Conservation (phyloP, 495 filamentous ascomycete genomes). For the Platismatia glauca region DNA sequence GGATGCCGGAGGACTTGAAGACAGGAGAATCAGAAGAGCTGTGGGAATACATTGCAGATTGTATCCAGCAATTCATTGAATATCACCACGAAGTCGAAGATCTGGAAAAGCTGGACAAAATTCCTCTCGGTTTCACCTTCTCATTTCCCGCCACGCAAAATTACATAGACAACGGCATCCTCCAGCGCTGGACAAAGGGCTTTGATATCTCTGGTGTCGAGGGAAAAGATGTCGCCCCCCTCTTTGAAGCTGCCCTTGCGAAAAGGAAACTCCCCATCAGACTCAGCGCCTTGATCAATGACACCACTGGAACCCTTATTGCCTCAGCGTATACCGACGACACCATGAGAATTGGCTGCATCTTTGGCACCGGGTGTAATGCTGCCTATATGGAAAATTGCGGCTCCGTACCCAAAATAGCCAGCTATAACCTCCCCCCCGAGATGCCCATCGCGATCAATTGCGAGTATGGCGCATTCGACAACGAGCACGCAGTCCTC, state of each 20-base stretch:
- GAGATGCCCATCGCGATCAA: constrained; percentile 94
- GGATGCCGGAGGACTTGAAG: constrained; percentile 92
- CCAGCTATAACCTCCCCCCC: constrained; percentile 83
- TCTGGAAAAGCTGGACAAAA: constrained; percentile 47
- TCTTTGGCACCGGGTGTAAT: constrained; percentile 97
- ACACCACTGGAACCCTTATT: constrained; percentile 98
- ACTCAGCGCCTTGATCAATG: constrained; percentile 88
- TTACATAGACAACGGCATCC: constrained; percentile 88
- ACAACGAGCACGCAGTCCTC: constrained; percentile 90
- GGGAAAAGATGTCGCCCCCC: constrained; percentile 87
- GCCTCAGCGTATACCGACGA: constrained; percentile 91
- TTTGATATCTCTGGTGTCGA: constrained; percentile 97
- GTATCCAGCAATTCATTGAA: constrained; percentile 90
- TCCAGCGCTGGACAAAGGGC: constrained; percentile 98
- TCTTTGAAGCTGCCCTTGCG: constrained; percentile 74
- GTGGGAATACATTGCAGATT: constrained; percentile 97
- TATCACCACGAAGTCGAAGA: constrained; percentile 69
- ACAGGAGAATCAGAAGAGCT: constrained; percentile 84
- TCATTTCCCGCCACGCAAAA: constrained; percentile 95
- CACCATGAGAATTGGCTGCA: constrained; percentile 89
- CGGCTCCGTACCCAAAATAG: constrained; percentile 87
- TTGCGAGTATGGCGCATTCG: constrained; percentile 98
- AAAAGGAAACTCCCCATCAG: constrained; percentile 86
- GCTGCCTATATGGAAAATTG: constrained; percentile 95
- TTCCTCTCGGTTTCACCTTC: constrained; percentile 95